Conservation (phyloP, 345 rosid species). For the Eutrema japonicum region DNA sequence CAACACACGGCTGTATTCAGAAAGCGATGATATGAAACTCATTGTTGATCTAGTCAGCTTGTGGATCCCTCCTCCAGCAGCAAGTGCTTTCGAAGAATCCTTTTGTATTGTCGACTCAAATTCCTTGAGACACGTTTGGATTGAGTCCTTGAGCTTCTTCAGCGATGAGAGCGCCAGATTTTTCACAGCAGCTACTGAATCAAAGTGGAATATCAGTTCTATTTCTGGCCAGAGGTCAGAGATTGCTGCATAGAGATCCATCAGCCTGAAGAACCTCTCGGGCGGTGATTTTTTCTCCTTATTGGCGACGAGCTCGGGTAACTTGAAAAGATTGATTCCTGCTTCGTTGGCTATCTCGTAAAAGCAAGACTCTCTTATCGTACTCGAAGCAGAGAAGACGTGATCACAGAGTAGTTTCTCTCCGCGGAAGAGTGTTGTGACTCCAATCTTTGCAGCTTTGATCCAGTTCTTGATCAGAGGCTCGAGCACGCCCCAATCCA, state of each 20-base stretch:
- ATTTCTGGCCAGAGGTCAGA: conserved; percentile 67
- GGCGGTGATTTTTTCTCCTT: conserved; percentile 48
- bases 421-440: conserved; percentile 60
- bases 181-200: conserved; percentile 57
- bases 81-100: conserved; percentile 50
- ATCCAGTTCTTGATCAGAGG: conserved; percentile 69
- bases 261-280: conserved; percentile 59
- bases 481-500: conserved; percentile 58
- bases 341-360: conserved; percentile 63
- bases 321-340: conserved; percentile 60
- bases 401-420: conserved; percentile 73
- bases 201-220: conserved; percentile 59
- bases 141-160: conserved; percentile 55
- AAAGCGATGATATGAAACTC: conserved; percentile 63
- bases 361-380: conserved; percentile 68
- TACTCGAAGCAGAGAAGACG: conserved; percentile 58
- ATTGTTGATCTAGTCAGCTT: conserved; percentile 62
- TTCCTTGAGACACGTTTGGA: conserved; percentile 45
- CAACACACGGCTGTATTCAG: conserved; percentile 56
- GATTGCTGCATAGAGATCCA: conserved; percentile 68
- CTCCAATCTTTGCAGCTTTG: conserved; percentile 60
- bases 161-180: conserved; percentile 56
- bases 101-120: conserved; percentile 59
- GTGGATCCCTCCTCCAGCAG: conserved; percentile 70
- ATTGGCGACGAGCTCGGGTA: conserved; percentile 64